Conservation (phyloP, 768 basidiomycete genomes). For the Naematelia encephala region DNA sequence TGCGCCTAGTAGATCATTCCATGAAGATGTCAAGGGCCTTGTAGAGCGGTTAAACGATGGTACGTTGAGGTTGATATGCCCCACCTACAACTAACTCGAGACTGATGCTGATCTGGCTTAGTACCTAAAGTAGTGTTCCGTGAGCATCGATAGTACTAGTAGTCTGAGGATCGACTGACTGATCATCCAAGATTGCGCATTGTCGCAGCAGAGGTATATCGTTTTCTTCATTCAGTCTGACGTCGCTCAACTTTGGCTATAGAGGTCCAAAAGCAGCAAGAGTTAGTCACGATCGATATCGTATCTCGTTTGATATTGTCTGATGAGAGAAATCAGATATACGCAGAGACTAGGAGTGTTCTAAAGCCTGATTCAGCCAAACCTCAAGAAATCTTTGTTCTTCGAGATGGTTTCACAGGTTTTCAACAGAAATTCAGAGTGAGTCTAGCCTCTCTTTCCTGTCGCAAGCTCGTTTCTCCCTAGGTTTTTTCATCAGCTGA, state of each 20-base stretch:
- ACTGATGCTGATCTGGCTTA: conserved; percentile 14
- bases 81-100: too few relatives aligned
- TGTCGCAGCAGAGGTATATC: conserved; percentile 43
- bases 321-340: conserved; percentile 36
- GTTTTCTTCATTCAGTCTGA: neutral
- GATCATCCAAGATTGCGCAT: conserved; percentile 41
- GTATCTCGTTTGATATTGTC: neutral
- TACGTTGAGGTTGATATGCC: conserved; percentile 17
- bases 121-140: conserved; percentile 48
- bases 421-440: conserved; percentile 45
- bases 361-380: conserved; percentile 16
- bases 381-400: conserved; percentile 41
- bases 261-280: conserved; percentile 49
- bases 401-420: conserved; percentile 49
- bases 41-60: conserved; percentile 40
- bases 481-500: neutral
- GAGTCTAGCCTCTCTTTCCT: conserved; percentile 3
- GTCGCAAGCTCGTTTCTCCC: neutral
- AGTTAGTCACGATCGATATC: conserved; percentile 24
- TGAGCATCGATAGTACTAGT: conserved; percentile 12
- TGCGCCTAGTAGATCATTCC: conserved; percentile 41
- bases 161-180: neutral
- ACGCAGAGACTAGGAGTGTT: conserved; percentile 40
- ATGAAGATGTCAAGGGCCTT: conserved; percentile 40
- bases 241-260: conserved; percentile 6